Evolutionary conservation across 495 filamentous ascomycete species (phyloP), one percentile per base, ranked within the genome.

Genomic region (Podospora pseudocomata): DNA sequence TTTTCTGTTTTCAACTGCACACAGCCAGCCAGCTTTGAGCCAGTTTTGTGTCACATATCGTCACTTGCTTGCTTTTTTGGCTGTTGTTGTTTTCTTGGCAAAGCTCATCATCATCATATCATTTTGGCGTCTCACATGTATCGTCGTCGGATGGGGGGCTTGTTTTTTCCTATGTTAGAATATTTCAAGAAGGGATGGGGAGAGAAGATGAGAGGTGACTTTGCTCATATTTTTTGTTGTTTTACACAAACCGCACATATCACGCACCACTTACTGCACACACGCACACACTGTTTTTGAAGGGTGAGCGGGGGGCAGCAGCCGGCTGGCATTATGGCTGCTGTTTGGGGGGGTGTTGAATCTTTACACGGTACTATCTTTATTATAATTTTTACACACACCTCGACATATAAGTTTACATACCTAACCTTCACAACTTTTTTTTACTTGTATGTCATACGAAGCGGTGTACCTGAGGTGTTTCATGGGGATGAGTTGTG

Each of bases 131-230:
- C 18, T 49, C 23, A 49, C 1, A 6, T 49, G 39, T 49, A 49
- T 49, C 39, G 39, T 49, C 39, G 39, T 49, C 39, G 39, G 13
- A 49, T 23, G 23, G 23, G 39, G 39, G 39, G 30, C 30, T 32
- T 49, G 9, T 49, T 5, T 62, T 62, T 62, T 53, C 61, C 61
- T 63, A 44, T 63, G 61, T 63, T 63, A 63, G 61, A 63, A 49
- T 16, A 16, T 28, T 6, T 26, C n/a, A 61, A 20, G 59, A 63
- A 63, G 19, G 32, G 30, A 62, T 32, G 18, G 61, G 61, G 7
- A 20, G 32, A 61, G 59, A 30, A 28, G 19, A 61, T 60, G n/a
- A 61, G 16, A 26, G 26, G 16, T 15, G 27, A 30, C 26, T 49
- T 49, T 49, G 39, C 39, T 49, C 30, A 16, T 23, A 23, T 23